Evolutionary conservation across 169 alveolate genomes (phyloP).

Genomic region (Plasmodium adleri): DNA sequence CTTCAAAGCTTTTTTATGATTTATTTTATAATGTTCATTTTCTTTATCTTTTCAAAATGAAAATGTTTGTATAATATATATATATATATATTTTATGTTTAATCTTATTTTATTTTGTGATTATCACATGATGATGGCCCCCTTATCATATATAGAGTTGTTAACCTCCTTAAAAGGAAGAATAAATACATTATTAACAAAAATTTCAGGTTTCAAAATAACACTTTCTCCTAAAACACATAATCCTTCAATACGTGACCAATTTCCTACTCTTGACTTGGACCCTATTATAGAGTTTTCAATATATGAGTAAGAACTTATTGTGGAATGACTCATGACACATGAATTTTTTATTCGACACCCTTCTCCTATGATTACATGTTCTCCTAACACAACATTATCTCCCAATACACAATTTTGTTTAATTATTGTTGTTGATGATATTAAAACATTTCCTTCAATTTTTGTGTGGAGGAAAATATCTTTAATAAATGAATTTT

Average conservation of each 20-base stretch:
- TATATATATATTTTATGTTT: neutral
- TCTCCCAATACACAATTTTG: slow-evolving; percentile 93
- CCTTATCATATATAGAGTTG: slow-evolving; percentile 77
- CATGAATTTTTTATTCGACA: slow-evolving; percentile 91
- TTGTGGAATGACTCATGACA: slow-evolving; percentile 87
- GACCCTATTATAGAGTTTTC: slow-evolving; percentile 94
- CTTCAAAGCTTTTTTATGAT: neutral
- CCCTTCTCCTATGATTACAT: slow-evolving; percentile 94
- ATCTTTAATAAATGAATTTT: slow-evolving; percentile 22
- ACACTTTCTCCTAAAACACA: slow-evolving; percentile 96
- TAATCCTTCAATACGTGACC: slow-evolving; percentile 96
- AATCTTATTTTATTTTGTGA: neutral
- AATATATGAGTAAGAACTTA: slow-evolving; percentile 89
- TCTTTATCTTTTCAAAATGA: neutral
- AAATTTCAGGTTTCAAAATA: slow-evolving; percentile 90
- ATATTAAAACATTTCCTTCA: slow-evolving; percentile 82
- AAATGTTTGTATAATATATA: neutral
- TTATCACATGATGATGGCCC: slow-evolving; percentile 75
- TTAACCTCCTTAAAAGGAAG: slow-evolving; percentile 92
- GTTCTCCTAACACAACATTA: slow-evolving; percentile 93
- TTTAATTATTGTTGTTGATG: slow-evolving; percentile 88
- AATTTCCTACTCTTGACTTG: slow-evolving; percentile 93
- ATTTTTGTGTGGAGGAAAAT: slow-evolving; percentile 25
- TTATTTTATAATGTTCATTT: neutral
- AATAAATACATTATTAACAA: slow-evolving; percentile 90